Conservation (phyloP, 2,329 filamentous ascomycete genomes). For the Elsinoe batatas region DNA sequence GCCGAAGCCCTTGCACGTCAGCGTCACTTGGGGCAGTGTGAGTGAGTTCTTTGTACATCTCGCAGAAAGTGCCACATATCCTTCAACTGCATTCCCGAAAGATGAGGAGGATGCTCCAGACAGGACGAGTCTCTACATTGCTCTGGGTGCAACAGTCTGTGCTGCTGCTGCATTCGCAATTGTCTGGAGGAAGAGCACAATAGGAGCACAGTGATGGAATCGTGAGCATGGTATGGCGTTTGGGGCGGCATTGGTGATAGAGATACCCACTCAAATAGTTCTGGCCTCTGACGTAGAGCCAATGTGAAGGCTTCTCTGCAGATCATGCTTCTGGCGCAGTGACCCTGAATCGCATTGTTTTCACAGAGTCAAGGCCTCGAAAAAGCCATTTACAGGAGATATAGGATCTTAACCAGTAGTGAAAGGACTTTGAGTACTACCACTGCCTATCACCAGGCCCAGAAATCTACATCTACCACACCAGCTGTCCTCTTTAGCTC, state of each 20-base stretch:
- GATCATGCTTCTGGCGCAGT: background rate
- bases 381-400: background rate
- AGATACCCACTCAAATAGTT: background rate
- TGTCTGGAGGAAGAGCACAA: slow-evolving; percentile 44
- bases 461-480: background rate
- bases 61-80: slow-evolving; percentile 84
- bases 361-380: background rate
- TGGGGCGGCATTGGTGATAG: too few species aligned
- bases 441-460: background rate
- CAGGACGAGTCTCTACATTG: slow-evolving; percentile 75
- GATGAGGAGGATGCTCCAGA: slow-evolving; percentile 78
- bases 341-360: background rate
- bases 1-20: slow-evolving; percentile 86
- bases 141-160: slow-evolving; percentile 60
- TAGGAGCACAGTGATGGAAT: background rate
- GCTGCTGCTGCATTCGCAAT: slow-evolving; percentile 49
- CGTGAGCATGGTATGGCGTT: background rate
- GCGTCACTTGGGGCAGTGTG: slow-evolving; percentile 87
- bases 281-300: background rate
- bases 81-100: slow-evolving; percentile 79
- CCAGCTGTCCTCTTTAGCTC: slow-evolving; percentile 3
- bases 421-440: background rate
- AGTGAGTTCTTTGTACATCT: slow-evolving; percentile 85
- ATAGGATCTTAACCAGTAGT: background rate
- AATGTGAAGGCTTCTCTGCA: background rate